Evolutionary conservation across 164 flowering plant species (phyloP).

Genomic region (Sextonia rubra): DNA sequence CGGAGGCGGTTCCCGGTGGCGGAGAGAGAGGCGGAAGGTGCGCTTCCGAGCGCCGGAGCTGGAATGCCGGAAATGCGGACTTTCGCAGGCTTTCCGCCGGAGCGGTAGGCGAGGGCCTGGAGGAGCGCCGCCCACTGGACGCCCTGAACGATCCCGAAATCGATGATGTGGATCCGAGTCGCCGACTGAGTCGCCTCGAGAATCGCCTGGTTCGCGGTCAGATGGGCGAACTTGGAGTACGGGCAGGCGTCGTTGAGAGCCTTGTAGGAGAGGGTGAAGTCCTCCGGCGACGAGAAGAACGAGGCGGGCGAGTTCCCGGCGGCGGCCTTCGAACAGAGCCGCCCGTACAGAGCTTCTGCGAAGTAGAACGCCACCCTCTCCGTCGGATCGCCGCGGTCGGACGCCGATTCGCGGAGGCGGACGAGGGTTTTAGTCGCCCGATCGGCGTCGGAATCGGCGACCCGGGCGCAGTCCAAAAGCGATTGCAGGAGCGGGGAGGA

Average conservation of each 20-base stretch:
- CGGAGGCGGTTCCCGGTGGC: conserved; percentile 77
- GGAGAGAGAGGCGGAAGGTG: conserved; percentile 39
- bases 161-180: conserved; percentile 71
- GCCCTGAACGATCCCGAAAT: conserved; percentile 88
- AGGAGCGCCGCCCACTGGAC: conserved; percentile 90
- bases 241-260: conserved; percentile 92
- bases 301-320: conserved; percentile 2
- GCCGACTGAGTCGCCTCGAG: conserved; percentile 75
- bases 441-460: conserved; percentile 55
- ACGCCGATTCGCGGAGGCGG: conserved; percentile 46
- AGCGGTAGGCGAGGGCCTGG: conserved; percentile 79
- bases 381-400: conserved; percentile 59
- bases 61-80: conserved; percentile 83
- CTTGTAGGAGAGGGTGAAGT: conserved; percentile 59
- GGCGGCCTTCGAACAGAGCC: conserved; percentile 22
- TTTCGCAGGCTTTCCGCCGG: conserved; percentile 54
- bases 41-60: conserved; percentile 50
- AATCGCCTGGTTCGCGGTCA: conserved; percentile 94
- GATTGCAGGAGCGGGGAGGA: conserved; percentile 43
- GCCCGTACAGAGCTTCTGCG: conserved; percentile 48
- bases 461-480: conserved; percentile 56
- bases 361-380: conserved; percentile 74
- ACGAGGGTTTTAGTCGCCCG: conserved; percentile 39
- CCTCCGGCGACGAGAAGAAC: conserved; percentile 43
- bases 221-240: conserved; percentile 76